These are phyloP conservation scores for Hawksworthiomyces lignivorus DNA, from an alignment of 2,329 filamentous ascomycete genomes.

Conservation along the genomic window DNA sequence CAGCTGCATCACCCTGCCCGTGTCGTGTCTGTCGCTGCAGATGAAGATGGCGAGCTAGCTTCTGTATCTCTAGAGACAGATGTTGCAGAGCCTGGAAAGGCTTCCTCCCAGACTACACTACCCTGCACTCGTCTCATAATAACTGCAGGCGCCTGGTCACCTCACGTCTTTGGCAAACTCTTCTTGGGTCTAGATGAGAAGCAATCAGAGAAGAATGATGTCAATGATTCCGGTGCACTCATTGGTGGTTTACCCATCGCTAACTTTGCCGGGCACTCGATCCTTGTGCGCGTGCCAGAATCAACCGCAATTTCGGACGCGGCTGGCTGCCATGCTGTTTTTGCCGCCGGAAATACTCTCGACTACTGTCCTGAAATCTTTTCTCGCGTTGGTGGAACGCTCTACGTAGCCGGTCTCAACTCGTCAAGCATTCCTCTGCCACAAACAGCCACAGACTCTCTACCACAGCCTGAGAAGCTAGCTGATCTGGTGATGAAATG, in stretches of 20 bases:
- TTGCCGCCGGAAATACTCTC: conserved; percentile 45
- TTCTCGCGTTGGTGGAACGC: conserved; percentile 55
- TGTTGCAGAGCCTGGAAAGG: conserved; percentile 23
- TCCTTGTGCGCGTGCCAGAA: conserved; percentile 54
- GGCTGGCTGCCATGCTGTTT: conserved; percentile 57
- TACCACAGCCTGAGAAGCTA: conserved; percentile 39
- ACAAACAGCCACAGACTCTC: conserved; percentile 39
- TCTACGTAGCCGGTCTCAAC: conserved; percentile 70
- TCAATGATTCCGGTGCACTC: no score
- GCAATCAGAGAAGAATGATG: no score
- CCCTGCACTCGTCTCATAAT: conserved; percentile 60
- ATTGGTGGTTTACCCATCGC: conserved; percentile 49
- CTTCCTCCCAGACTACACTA: conserved; percentile 41
- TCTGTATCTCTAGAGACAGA: conserved; percentile 38
- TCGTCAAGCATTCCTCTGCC: conserved; percentile 53
- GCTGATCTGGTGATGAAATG: conserved; percentile 42
- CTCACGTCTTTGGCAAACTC: conserved; percentile 53
- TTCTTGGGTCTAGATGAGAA: no score
- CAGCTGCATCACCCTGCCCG: conserved; percentile 56
- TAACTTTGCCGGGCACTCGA: conserved; percentile 62
- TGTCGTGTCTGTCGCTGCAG: conserved; percentile 43
- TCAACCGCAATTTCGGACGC: conserved; percentile 36
- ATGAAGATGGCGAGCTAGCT: conserved; percentile 42
- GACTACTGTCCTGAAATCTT: conserved; percentile 66
- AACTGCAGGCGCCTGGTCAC: conserved; percentile 64